Evolutionary conservation across 306 rosid species (phyloP).

Genomic region (Acacia crassicarpa): DNA sequence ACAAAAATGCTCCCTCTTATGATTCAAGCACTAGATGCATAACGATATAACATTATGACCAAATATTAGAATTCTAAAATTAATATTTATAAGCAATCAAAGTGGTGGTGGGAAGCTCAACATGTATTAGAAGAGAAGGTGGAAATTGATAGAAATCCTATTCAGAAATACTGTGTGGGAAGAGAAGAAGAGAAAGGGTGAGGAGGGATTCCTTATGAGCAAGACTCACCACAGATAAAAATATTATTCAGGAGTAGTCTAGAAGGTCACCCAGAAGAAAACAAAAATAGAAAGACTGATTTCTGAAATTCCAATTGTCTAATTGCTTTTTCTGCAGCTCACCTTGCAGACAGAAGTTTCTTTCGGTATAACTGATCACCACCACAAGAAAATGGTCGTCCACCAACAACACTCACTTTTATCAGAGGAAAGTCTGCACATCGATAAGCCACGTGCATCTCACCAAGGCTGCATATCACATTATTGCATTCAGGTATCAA

Average conservation of each 20-base stretch:
- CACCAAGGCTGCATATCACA: slow-evolving; percentile 72
- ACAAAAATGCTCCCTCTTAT: background rate
- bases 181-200: background rate
- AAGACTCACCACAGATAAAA: background rate
- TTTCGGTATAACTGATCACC: slow-evolving; percentile 59
- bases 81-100: slow-evolving; percentile 17
- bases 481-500: slow-evolving; percentile 36
- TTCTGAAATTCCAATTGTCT: slow-evolving; percentile 10
- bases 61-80: background rate
- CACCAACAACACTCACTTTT: slow-evolving; percentile 85
- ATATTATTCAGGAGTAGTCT: background rate
- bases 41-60: background rate
- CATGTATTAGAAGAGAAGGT: slow-evolving; percentile 23
- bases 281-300: background rate
- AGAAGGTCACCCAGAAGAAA: background rate
- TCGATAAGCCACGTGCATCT: slow-evolving; percentile 74
- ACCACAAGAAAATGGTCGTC: slow-evolving; percentile 87
- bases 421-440: slow-evolving; percentile 66
- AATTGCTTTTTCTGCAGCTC: slow-evolving; percentile 21
- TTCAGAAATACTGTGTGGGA: background rate
- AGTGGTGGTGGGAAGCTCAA: background rate
- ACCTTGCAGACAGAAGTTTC: slow-evolving; percentile 84
- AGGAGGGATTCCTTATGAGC: background rate
- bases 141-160: slow-evolving; percentile 11
- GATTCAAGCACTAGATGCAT: background rate